phyloP scores from a whole-genome alignment of 345 rosid species.

The Noccaea bulbosa region DNA sequence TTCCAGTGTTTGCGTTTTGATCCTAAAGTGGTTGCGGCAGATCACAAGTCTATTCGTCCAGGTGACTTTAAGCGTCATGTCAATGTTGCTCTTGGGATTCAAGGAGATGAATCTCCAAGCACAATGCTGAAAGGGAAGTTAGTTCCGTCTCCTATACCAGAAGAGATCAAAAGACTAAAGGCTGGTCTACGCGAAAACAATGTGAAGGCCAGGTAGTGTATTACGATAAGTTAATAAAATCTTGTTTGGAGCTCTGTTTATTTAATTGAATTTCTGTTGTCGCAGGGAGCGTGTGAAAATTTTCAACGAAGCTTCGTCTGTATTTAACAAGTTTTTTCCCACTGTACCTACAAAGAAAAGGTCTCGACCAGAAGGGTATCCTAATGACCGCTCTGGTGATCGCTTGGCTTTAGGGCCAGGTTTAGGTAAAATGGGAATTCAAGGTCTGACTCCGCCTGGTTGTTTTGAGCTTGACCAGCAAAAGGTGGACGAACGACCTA shows the following conservation, averaged over 20 bases:
- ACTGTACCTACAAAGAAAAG: conserved; percentile 80
- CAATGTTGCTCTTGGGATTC: conserved; percentile 73
- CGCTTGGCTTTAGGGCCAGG: conserved; percentile 60
- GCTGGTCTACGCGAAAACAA: conserved; percentile 64
- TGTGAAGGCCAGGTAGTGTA: conserved; percentile 81
- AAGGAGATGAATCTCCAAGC: conserved; percentile 73
- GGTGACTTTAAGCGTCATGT: conserved; percentile 73
- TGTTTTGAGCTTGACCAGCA: conserved; percentile 77
- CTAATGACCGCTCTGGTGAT: conserved; percentile 72
- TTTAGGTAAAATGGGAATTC: conserved; percentile 75
- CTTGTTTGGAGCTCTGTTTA: conserved; percentile 32
- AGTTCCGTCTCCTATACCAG: conserved; percentile 57
- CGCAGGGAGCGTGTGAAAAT: conserved; percentile 80
- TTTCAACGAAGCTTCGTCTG: conserved; percentile 81
- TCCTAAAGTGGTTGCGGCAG: conserved; percentile 74
- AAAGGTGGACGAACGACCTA: conserved; percentile 75
- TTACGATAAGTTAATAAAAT: conserved; percentile 39
- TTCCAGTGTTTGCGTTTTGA: conserved; percentile 75
- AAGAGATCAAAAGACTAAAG: conserved; percentile 78
- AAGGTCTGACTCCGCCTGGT: conserved; percentile 59
- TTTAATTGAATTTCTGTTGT: conserved; percentile 43
- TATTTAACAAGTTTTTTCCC: conserved; percentile 77
- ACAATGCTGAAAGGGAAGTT: conserved; percentile 65
- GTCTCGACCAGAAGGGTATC: conserved; percentile 73
- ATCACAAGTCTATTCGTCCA: conserved; percentile 74